Percentiles rank a stretch among this genome's conserved stretches.
Conservation (phyloP, 2,329 filamentous ascomycete species). For the Didymella glomerata region DNA sequence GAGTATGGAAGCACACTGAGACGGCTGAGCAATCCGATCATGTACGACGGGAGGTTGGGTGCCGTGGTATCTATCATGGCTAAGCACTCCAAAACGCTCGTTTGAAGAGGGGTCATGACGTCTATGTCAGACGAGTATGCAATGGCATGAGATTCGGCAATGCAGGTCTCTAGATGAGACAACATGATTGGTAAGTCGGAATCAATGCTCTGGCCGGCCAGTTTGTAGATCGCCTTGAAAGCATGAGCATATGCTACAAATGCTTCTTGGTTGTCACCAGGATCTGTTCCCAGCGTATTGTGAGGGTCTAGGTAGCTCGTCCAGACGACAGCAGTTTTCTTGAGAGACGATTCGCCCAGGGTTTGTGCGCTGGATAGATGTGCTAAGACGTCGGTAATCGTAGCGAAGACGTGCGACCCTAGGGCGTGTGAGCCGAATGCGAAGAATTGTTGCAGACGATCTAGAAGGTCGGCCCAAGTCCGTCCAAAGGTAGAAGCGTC, state of each 20-base stretch:
- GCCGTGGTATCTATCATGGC: slow-evolving; percentile 73
- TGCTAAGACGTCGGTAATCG: slow-evolving; percentile 52
- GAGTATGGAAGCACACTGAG: slow-evolving; percentile 76
- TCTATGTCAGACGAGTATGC: slow-evolving; percentile 77
- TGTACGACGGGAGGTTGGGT: slow-evolving; percentile 69
- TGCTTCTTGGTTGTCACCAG: slow-evolving; percentile 73
- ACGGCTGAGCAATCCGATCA: slow-evolving; percentile 74
- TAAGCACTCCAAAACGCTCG: slow-evolving; percentile 72
- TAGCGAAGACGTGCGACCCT: slow-evolving; percentile 54
- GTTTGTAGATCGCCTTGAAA: slow-evolving; percentile 78
- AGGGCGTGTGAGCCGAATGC: slow-evolving; percentile 51
- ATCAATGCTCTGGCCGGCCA: slow-evolving; percentile 72
- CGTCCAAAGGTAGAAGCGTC: slow-evolving; percentile 71
- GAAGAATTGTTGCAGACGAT: slow-evolving; percentile 68
- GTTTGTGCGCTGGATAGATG: slow-evolving; percentile 33
- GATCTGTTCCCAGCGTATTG: slow-evolving; percentile 30
- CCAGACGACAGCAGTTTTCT: slow-evolving; percentile 49
- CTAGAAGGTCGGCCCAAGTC: slow-evolving; percentile 78
- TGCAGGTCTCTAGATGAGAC: slow-evolving; percentile 72
- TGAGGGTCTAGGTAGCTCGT: slow-evolving; percentile 44
- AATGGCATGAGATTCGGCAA: slow-evolving; percentile 73
- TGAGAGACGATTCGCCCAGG: slow-evolving; percentile 38
- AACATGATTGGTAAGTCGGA: slow-evolving; percentile 72
- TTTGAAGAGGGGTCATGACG: slow-evolving; percentile 75
- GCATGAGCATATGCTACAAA: slow-evolving; percentile 84